phyloP scores from a whole-genome alignment of 148 eudicot genomes.

The Amaranthus palmeri region DNA sequence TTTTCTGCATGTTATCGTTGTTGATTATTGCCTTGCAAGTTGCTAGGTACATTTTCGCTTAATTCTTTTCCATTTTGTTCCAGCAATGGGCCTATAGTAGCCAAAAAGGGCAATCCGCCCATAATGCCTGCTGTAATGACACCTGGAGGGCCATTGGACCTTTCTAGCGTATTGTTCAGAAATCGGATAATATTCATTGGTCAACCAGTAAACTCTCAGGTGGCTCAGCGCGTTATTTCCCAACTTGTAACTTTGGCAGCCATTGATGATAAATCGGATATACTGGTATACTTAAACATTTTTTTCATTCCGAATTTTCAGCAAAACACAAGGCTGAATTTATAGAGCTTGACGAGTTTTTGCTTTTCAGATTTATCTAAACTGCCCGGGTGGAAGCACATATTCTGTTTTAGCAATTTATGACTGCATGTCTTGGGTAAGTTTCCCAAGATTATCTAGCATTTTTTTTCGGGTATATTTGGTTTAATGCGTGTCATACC shows the following conservation, averaged over 20 bases:
- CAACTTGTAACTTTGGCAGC: slow-evolving; percentile 90
- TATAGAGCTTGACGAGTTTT: slow-evolving; percentile 1
- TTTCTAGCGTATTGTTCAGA: slow-evolving; percentile 73
- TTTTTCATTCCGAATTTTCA: neutral
- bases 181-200: slow-evolving; percentile 91
- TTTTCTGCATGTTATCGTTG: neutral
- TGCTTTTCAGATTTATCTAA: slow-evolving; percentile 57
- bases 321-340: neutral
- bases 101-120: slow-evolving; percentile 66
- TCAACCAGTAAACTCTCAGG: slow-evolving; percentile 65
- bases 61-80: slow-evolving; percentile 6
- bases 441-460: slow-evolving; percentile 18
- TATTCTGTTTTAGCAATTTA: slow-evolving; percentile 87
- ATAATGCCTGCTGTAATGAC: slow-evolving; percentile 89
- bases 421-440: slow-evolving; percentile 99
- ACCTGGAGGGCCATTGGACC: slow-evolving; percentile 86
- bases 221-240: slow-evolving; percentile 83
- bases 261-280: slow-evolving; percentile 82
- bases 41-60: neutral
- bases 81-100: slow-evolving; percentile 63
- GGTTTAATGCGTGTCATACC: too few species aligned
- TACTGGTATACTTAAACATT: slow-evolving; percentile 43
- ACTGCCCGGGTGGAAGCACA: slow-evolving; percentile 90
- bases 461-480: neutral
- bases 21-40: neutral